Conservation (phyloP, 2,329 filamentous ascomycete genomes). For the Rutstroemia sp. region DNA sequence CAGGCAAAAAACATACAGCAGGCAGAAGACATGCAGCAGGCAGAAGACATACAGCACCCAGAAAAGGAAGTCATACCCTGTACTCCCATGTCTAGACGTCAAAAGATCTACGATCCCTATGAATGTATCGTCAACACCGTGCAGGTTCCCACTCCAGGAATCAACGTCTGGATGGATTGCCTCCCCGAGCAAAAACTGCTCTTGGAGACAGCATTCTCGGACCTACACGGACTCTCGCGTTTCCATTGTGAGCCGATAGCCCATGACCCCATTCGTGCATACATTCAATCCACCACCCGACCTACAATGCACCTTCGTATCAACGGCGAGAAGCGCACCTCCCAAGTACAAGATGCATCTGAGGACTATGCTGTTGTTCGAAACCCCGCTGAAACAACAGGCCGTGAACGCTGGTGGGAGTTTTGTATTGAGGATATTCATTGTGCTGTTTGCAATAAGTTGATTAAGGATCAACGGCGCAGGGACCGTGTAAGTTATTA, state of each 20-base stretch:
- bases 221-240: too few species aligned
- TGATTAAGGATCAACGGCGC: background rate
- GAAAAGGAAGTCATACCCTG: too few species aligned
- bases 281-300: background rate
- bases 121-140: background rate
- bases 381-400: background rate
- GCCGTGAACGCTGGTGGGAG: background rate
- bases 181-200: background rate
- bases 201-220: too few species aligned
- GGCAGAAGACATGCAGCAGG: background rate
- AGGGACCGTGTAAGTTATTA: background rate
- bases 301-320: background rate
- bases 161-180: background rate
- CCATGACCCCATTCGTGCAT: too few species aligned
- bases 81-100: too few species aligned
- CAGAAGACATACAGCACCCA: too few species aligned
- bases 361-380: background rate
- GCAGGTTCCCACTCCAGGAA: background rate
- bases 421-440: conserved; percentile 9
- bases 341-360: background rate
- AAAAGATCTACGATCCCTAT: background rate
- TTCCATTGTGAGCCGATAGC: background rate
- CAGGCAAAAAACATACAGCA: background rate
- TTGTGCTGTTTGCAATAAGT: background rate
- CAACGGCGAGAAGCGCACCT: background rate